These are phyloP conservation scores for Suillus weaverae DNA, from an alignment of 768 basidiomycete species.

Conservation along the genomic window DNA sequence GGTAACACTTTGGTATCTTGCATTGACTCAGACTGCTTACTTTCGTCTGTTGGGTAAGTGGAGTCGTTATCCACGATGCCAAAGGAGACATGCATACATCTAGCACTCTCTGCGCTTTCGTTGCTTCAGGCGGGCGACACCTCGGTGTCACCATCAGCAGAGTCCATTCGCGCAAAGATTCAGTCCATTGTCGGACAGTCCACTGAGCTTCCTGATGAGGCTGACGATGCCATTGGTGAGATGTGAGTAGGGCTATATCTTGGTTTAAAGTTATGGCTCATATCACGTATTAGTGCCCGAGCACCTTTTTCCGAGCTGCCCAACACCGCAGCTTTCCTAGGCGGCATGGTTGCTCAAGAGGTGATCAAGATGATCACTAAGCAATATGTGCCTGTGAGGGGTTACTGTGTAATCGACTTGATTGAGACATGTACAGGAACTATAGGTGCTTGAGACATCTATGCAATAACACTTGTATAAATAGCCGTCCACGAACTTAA, in stretches of 20 bases:
- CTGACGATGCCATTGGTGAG: slow-evolving; percentile 69
- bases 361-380: slow-evolving; percentile 95
- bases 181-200: slow-evolving; percentile 49
- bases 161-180: slow-evolving; percentile 54
- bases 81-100: slow-evolving; percentile 65
- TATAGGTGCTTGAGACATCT: slow-evolving; percentile 30
- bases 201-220: slow-evolving; percentile 52
- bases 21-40: not conserved
- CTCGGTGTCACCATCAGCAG: slow-evolving; percentile 42
- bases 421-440: slow-evolving; percentile 75
- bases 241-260: slow-evolving; percentile 52
- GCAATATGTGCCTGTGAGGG: slow-evolving; percentile 91
- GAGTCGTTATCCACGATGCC: slow-evolving; percentile 40
- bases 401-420: slow-evolving; percentile 83
- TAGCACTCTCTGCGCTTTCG: slow-evolving; percentile 67
- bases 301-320: slow-evolving; percentile 85
- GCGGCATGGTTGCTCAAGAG: slow-evolving; percentile 94
- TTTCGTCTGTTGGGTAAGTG: slow-evolving; percentile 4
- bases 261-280: slow-evolving; percentile 4
- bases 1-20: slow-evolving; percentile 36
- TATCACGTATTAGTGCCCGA: slow-evolving; percentile 52
- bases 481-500: not conserved
- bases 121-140: slow-evolving; percentile 28
- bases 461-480: not conserved
- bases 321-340: slow-evolving; percentile 90